Conservation (phyloP, 768 basidiomycete genomes). For the Trametes villosa region DNA sequence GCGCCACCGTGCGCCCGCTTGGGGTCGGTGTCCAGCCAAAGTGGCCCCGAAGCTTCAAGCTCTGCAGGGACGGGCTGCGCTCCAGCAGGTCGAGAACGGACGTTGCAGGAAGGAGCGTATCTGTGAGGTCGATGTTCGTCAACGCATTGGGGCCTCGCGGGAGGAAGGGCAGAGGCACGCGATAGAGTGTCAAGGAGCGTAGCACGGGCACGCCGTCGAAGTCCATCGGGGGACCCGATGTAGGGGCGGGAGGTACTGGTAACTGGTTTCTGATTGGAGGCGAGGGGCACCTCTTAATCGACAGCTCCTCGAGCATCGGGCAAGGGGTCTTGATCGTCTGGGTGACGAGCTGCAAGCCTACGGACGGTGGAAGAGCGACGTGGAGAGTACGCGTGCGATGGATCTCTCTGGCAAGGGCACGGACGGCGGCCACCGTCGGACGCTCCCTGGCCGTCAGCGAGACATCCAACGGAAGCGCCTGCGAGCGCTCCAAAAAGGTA, state of each 20-base stretch:
- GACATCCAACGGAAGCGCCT: not conserved
- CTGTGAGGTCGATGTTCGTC: not conserved
- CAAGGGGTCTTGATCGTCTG: not conserved
- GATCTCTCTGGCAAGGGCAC: not conserved
- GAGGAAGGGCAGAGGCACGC: not conserved
- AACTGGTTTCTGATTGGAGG: not conserved
- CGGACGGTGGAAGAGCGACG: not conserved
- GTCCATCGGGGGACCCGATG: not conserved
- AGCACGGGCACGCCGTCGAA: not conserved
- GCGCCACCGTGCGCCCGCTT: not conserved
- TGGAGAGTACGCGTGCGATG: not conserved
- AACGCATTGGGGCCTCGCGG: not conserved
- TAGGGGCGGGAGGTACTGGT: not conserved
- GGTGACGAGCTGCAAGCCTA: not conserved
- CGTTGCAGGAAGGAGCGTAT: not conserved
- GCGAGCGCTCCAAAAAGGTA: not conserved
- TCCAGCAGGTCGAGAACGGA: not conserved
- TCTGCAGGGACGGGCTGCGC: not conserved
- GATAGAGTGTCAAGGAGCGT: not conserved
- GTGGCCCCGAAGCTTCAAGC: not conserved
- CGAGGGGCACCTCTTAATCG: no score
- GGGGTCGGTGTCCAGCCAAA: not conserved
- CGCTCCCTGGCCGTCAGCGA: not conserved
- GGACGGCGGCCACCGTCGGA: not conserved
- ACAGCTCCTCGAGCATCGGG: not conserved